A percentile compares a stretch with the other conserved stretches of the same genome.
These are phyloP conservation scores for Zalaria obscura DNA, from an alignment of 2,329 filamentous ascomycete genomes.

Conservation along the genomic window DNA sequence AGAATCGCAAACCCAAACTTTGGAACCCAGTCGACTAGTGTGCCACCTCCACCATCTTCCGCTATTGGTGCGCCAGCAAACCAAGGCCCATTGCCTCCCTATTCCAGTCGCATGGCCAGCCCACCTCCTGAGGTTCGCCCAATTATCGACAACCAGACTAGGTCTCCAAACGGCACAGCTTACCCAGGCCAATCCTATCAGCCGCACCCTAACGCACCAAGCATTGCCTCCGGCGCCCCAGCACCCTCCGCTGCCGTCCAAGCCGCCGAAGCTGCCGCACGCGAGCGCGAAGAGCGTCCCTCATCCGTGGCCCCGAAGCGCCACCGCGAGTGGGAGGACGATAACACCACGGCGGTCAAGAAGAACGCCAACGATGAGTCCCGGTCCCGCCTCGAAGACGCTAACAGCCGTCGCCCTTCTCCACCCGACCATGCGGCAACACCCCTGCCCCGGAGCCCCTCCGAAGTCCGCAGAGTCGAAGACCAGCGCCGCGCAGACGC, in stretches of 20 bases:
- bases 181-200: constrained; percentile 73
- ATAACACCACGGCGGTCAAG: constrained; percentile 48
- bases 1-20: constrained; percentile 33
- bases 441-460: constrained; percentile 57
- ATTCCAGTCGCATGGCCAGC: constrained; percentile 54
- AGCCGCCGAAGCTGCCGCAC: constrained; percentile 54
- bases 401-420: constrained; percentile 54
- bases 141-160: constrained; percentile 68
- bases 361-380: constrained; percentile 83
- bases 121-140: constrained; percentile 74
- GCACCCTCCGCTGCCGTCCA: constrained; percentile 48
- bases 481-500: constrained; percentile 57
- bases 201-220: constrained; percentile 52
- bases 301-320: constrained; percentile 66
- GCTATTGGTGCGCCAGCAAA: constrained; percentile 28
- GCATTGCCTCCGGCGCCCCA: constrained; percentile 56
- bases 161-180: constrained; percentile 62
- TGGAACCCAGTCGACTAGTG: constrained; percentile 23
- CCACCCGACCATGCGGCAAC: constrained; percentile 33
- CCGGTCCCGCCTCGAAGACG: constrained; percentile 73
- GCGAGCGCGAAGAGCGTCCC: constrained; percentile 59
- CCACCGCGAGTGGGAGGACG: constrained; percentile 84
- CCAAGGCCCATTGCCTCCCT: constrained; percentile 47
- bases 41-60: constrained; percentile 36
- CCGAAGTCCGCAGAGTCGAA: constrained; percentile 48